Conservation (phyloP, 2,329 filamentous ascomycete species). For the Cryphonectria parasitica region DNA sequence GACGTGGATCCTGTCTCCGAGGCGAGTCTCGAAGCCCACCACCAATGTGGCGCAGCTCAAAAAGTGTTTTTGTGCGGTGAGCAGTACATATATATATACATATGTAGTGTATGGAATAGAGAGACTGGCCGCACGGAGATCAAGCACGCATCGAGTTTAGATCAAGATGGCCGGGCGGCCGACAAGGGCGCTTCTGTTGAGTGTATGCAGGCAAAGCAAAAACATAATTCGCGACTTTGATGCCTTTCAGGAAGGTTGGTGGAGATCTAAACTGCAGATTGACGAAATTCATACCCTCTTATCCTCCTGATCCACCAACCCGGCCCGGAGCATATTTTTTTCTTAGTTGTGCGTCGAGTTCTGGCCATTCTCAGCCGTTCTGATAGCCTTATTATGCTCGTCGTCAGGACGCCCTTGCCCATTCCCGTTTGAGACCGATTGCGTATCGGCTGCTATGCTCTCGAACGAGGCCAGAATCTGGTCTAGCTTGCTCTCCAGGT, state of each 20-base stretch:
- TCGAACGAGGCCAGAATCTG: constrained; percentile 56
- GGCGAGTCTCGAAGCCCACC: not conserved
- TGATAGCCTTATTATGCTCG: not conserved
- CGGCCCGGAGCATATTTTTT: not conserved
- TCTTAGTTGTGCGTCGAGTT: constrained; percentile 10
- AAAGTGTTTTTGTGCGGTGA: not conserved
- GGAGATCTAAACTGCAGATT: not conserved
- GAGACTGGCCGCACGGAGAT: not conserved
- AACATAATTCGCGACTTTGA: not conserved
- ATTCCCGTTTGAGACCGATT: constrained; percentile 12
- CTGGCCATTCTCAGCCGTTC: constrained; percentile 1
- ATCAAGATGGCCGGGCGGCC: not conserved
- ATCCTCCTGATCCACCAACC: not conserved
- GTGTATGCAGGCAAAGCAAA: not conserved
- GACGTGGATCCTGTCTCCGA: not conserved
- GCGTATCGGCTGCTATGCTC: constrained; percentile 18
- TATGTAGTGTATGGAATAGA: not conserved
- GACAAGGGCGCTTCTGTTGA: not conserved
- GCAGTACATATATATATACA: not conserved
- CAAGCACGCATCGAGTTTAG: not conserved
- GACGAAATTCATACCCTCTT: not conserved
- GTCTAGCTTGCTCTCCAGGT: constrained; percentile 59
- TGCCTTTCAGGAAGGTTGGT: not conserved
- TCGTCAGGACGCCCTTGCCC: not conserved
- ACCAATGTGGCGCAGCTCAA: not conserved